Conservation (phyloP, 2,329 filamentous ascomycete species). For the Sclerotinia glacialis region DNA sequence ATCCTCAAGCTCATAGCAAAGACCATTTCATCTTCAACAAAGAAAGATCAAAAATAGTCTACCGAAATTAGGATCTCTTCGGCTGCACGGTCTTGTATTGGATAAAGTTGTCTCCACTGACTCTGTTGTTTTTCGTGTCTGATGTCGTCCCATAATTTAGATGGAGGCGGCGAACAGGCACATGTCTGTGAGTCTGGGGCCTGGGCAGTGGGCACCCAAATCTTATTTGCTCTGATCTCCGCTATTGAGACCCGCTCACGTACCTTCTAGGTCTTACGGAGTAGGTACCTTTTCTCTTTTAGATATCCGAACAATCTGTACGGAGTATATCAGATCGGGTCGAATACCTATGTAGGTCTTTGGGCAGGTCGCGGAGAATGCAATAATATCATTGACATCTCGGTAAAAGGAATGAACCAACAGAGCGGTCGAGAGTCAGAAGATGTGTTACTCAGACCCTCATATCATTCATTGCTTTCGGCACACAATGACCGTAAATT, state of each 20-base stretch:
- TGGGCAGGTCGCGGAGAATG: neutral
- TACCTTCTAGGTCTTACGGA: neutral
- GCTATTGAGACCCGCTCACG: neutral
- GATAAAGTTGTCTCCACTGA: slow-evolving; percentile 7
- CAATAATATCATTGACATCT: neutral
- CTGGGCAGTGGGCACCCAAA: neutral
- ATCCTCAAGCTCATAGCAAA: neutral
- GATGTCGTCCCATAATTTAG: slow-evolving; percentile 1
- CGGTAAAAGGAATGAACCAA: neutral
- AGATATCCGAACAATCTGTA: neutral
- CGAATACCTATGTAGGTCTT: neutral
- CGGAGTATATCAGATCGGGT: neutral
- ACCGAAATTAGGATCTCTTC: neutral
- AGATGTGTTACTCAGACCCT: slow-evolving; percentile 1
- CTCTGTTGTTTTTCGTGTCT: neutral
- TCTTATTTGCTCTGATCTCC: neutral
- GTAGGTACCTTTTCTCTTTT: neutral
- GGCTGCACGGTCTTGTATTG: slow-evolving; percentile 5
- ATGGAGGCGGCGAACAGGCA: neutral
- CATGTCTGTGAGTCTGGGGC: neutral
- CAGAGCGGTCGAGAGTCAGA: neutral
- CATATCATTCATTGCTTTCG: neutral
- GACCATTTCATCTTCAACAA: neutral
- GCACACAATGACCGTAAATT: neutral
- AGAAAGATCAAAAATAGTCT: slow-evolving; percentile 1